phyloP scores from a whole-genome alignment of 306 rosid species.

The Begonia loranthoides region DNA sequence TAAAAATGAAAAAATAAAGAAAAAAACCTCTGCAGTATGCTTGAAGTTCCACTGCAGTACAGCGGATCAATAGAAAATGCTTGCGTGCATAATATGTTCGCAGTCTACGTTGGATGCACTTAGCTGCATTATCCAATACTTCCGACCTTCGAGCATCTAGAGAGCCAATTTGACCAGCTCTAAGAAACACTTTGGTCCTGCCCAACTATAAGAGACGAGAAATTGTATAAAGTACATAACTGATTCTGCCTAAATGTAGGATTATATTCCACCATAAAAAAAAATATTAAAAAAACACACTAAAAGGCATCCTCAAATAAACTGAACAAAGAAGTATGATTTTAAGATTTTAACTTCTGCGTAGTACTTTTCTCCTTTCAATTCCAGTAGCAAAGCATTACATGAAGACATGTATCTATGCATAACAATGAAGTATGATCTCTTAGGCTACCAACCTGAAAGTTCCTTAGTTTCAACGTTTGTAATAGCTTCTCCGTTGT shows the following conservation, averaged over 20 bases:
- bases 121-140: constrained; percentile 83
- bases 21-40: constrained; percentile 75
- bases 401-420: no score
- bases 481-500: constrained; percentile 56
- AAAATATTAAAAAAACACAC: no score
- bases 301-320: no score
- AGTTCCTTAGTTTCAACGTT: constrained; percentile 65
- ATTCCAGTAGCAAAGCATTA: no score
- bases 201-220: constrained; percentile 50
- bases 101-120: constrained; percentile 50
- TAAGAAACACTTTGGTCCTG: constrained; percentile 80
- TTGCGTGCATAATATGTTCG: constrained; percentile 53
- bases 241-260: background rate
- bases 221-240: background rate
- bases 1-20: constrained; percentile 4
- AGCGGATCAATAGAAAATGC: constrained; percentile 41
- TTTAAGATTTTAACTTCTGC: no score
- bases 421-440: no score
- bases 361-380: no score
- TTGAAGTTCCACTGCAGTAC: constrained; percentile 61
- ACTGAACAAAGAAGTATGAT: no score
- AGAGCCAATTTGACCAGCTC: constrained; percentile 96
- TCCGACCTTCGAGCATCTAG: constrained; percentile 76
- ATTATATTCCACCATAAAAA: no score
- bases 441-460: constrained; percentile 42